Conservation (phyloP, 2,329 filamentous ascomycete genomes). For the Calonectria hawksworthii region DNA sequence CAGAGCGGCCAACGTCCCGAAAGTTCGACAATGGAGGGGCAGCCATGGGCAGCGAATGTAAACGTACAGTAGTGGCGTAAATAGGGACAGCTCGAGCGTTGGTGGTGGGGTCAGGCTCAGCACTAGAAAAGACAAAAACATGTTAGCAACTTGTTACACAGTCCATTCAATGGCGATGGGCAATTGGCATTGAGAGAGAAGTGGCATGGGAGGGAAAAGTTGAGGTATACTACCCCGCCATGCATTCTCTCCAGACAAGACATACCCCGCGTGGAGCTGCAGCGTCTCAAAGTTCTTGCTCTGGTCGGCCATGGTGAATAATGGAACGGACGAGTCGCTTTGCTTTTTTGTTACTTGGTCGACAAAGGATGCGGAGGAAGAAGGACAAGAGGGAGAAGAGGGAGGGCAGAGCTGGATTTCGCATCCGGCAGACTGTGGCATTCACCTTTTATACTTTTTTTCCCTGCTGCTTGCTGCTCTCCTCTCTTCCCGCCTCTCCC, state of each 20-base stretch:
- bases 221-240: conserved; percentile 33
- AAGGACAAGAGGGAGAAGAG: not conserved
- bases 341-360: not conserved
- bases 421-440: conserved; percentile 21
- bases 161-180: not conserved
- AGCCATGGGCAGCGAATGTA: not conserved
- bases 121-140: conserved; percentile 62
- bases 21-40: conserved; percentile 4
- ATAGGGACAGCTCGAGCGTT: conserved; percentile 95
- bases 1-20: conserved; percentile 4
- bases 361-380: conserved; percentile 42
- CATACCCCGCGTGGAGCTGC: conserved; percentile 87
- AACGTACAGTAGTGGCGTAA: conserved; percentile 83
- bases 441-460: conserved; percentile 44
- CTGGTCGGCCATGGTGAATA: conserved; percentile 56
- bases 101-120: conserved; percentile 83
- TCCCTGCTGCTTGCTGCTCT: not conserved
- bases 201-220: not conserved
- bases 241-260: conserved; percentile 27
- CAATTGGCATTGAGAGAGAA: conserved; percentile 5
- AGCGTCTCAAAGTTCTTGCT: conserved; percentile 84
- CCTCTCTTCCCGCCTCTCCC: not conserved
- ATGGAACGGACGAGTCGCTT: not conserved
- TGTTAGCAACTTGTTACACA: conserved; percentile 11
- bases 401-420: not conserved